phyloP scores from a whole-genome alignment of 2,329 filamentous ascomycete species.

The Herpotrichia juniperi region DNA sequence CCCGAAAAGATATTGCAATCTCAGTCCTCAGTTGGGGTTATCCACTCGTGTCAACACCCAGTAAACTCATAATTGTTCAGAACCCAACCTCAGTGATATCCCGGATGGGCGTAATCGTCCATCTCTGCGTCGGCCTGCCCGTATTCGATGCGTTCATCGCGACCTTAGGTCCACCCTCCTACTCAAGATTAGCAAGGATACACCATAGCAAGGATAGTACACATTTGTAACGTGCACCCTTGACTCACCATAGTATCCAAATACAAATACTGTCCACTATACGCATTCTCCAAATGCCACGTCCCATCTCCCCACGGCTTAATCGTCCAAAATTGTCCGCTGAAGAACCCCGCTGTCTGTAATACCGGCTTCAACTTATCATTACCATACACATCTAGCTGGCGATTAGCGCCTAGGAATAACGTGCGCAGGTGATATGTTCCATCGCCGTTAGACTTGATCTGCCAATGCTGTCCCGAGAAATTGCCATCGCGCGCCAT shows the following conservation, averaged over 20 bases:
- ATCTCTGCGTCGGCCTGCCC: conserved; percentile 25
- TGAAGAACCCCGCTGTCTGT: conserved; percentile 8
- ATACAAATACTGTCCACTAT: conserved; percentile 15
- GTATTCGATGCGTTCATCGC: conserved; percentile 19
- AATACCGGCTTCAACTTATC: conserved; percentile 27
- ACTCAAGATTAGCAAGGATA: no score
- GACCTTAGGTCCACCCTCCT: conserved; percentile 18
- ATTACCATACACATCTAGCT: conserved; percentile 20
- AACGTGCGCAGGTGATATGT: conserved; percentile 23
- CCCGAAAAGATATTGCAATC: no score
- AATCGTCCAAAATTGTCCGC: conserved; percentile 24
- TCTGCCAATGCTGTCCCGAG: conserved; percentile 32
- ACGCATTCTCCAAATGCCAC: conserved; percentile 26
- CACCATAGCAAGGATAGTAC: no score
- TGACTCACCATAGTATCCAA: conserved; percentile 28
- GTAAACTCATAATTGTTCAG: background rate
- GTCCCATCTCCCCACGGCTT: conserved; percentile 28
- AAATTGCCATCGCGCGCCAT: conserved; percentile 23
- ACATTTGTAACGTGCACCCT: no score
- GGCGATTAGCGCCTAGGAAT: conserved; percentile 24
- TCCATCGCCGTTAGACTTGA: conserved; percentile 21
- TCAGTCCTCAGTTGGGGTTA: no score
- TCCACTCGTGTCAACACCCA: no score
- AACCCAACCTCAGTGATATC: conserved; percentile 22
- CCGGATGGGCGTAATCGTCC: conserved; percentile 25